Evolutionary conservation across 805 yeast genomes (phyloP).

Genomic region (Starmerella roubikii): DNA sequence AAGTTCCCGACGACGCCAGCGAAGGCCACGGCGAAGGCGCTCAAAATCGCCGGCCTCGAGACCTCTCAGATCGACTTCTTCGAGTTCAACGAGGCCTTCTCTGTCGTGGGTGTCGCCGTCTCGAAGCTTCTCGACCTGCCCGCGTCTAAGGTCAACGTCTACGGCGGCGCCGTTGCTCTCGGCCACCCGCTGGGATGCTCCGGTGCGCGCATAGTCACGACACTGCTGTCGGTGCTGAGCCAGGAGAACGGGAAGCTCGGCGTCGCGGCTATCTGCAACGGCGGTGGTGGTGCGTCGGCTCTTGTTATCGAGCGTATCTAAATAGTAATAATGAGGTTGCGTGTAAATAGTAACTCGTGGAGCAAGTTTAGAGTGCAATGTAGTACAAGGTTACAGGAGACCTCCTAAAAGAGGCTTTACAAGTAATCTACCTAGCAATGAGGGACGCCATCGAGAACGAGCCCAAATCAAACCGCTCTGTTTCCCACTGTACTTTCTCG

Average conservation of each 20-base stretch:
- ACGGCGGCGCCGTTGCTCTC: constrained; percentile 94
- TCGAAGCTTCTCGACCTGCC: constrained; percentile 50
- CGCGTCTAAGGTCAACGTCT: constrained; percentile 62
- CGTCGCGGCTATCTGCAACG: constrained; percentile 93
- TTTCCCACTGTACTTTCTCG: constrained; percentile 10
- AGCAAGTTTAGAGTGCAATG: no score
- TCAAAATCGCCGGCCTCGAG: constrained; percentile 65
- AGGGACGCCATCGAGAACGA: constrained; percentile 11
- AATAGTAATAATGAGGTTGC: neutral
- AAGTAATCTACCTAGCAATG: no score
- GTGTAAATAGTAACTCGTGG: no score
- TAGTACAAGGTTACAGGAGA: no score
- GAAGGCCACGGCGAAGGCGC: constrained; percentile 88
- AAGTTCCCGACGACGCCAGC: constrained; percentile 96
- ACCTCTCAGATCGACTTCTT: constrained; percentile 67
- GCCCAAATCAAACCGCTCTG: constrained; percentile 8
- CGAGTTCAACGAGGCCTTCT: constrained; percentile 96
- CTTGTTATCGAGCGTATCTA: constrained; percentile 64
- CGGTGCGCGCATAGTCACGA: constrained; percentile 87
- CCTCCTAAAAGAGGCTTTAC: no score
- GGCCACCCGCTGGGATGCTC: constrained; percentile 96
- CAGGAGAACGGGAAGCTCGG: constrained; percentile 87
- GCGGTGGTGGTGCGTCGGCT: constrained; percentile 99
- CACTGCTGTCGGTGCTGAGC: constrained; percentile 60
- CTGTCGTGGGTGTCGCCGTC: constrained; percentile 91